These are phyloP conservation scores for Syncephalis plumigaleata DNA, from an alignment of 371 early-diverging fungal genomes.

Conservation along the genomic window DNA sequence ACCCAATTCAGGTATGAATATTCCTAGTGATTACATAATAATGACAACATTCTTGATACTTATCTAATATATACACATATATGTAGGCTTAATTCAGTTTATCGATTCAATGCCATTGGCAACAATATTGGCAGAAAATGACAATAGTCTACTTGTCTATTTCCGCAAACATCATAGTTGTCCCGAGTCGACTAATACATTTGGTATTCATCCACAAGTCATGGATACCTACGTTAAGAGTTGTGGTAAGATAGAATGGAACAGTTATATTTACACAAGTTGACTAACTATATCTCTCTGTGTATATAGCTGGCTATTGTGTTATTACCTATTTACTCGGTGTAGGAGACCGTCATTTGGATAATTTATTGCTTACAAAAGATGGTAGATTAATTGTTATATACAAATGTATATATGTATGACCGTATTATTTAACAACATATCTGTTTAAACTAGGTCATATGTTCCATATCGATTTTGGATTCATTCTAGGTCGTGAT, in stretches of 20 bases:
- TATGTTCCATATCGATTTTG: conserved; percentile 97
- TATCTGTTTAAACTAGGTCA: conserved; percentile 26
- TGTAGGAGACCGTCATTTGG: conserved; percentile 98
- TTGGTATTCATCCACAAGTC: conserved; percentile 51
- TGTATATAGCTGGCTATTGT: conserved; percentile 76
- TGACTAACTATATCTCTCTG: neutral
- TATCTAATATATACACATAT: neutral
- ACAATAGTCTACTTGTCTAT: conserved; percentile 62
- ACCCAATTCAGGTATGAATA: conserved; percentile 53
- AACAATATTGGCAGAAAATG: conserved; percentile 69
- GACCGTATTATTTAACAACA: neutral
- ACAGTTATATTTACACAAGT: neutral
- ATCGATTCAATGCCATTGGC: conserved; percentile 75
- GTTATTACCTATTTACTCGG: conserved; percentile 95
- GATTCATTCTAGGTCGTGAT: conserved; percentile 93
- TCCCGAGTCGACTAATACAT: conserved; percentile 40
- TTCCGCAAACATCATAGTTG: conserved; percentile 40
- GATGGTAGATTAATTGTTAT: conserved; percentile 29
- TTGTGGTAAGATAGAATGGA: conserved; percentile 44
- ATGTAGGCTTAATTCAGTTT: conserved; percentile 68
- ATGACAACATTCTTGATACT: conserved; percentile 45
- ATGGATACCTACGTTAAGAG: conserved; percentile 92
- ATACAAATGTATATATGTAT: too few species aligned
- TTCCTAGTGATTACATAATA: too few species aligned
- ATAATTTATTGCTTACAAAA: conserved; percentile 82